Evolutionary conservation across 768 basidiomycete species (phyloP).

Genomic region (Hygrocybe punicea): DNA sequence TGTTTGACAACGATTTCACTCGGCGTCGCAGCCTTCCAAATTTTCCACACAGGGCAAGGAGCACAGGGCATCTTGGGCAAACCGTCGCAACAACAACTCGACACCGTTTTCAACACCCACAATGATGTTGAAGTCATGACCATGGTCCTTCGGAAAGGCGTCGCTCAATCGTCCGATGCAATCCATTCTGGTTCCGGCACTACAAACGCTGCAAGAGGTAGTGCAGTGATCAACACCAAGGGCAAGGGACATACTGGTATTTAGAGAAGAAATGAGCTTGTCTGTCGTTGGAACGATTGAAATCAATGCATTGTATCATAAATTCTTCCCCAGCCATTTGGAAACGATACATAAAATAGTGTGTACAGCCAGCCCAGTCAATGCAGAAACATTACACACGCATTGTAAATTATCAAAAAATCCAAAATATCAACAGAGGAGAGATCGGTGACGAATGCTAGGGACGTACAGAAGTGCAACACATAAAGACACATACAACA

Average conservation of each 20-base stretch:
- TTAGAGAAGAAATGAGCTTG: constrained; percentile 7
- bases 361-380: no score
- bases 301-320: background rate
- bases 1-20: background rate
- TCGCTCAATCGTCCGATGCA: constrained; percentile 50
- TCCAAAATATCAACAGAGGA: no score
- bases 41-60: constrained; percentile 72
- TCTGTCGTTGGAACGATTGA: background rate
- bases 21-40: constrained; percentile 53
- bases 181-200: constrained; percentile 22
- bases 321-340: background rate
- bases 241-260: constrained; percentile 39
- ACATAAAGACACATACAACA: no score
- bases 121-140: constrained; percentile 63
- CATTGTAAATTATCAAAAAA: background rate
- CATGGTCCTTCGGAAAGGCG: constrained; percentile 62
- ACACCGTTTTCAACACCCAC: constrained; percentile 61
- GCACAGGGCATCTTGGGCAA: constrained; percentile 70
- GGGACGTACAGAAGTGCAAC: no score
- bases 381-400: background rate
- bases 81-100: constrained; percentile 82
- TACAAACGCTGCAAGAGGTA: constrained; percentile 32
- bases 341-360: background rate
- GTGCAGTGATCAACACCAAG: constrained; percentile 37
- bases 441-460: no score